Percentiles rank a stretch among this genome's conserved stretches.
Conservation (phyloP, 139 green algal genomes). For the Astrephomene gubernaculifera region DNA sequence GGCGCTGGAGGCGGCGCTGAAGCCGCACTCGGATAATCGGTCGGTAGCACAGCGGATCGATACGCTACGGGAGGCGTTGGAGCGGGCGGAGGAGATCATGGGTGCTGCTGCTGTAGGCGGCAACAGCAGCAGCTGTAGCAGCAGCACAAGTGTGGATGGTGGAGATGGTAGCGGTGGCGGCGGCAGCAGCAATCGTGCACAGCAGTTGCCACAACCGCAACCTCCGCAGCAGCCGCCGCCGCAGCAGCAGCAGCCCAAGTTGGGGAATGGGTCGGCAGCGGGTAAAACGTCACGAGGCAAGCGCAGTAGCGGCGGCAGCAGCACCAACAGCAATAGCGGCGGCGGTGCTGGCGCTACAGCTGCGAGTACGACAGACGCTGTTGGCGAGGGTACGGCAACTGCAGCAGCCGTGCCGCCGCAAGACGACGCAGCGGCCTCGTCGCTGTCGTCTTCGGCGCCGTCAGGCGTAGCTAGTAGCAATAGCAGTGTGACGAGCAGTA, state of each 20-base stretch:
- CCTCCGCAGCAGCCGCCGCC: not conserved
- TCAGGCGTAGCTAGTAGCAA: not conserved
- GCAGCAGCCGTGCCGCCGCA: not conserved
- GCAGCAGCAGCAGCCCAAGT: slow-evolving; percentile 5
- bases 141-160: not conserved
- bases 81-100: slow-evolving; percentile 64
- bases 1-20: slow-evolving; percentile 65
- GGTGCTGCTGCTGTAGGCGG: too few relatives aligned
- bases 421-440: not conserved
- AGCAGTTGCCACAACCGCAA: not conserved
- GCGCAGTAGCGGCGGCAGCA: slow-evolving; percentile 8
- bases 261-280: not conserved
- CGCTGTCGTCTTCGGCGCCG: not conserved
- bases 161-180: not conserved
- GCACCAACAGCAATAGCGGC: not conserved
- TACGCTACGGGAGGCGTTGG: slow-evolving; percentile 61
- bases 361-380: not conserved
- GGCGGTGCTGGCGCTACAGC: not conserved
- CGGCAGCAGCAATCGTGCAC: too few relatives aligned
- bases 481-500: slow-evolving; percentile 2
- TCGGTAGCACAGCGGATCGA: slow-evolving; percentile 45
- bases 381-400: not conserved
- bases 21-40: slow-evolving; percentile 59
- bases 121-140: slow-evolving; percentile 6
- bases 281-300: not conserved